Evolutionary conservation across 768 basidiomycete genomes (phyloP), one percentile per base, ranked within the genome.

Genomic region (Austroboletus festivus): DNA sequence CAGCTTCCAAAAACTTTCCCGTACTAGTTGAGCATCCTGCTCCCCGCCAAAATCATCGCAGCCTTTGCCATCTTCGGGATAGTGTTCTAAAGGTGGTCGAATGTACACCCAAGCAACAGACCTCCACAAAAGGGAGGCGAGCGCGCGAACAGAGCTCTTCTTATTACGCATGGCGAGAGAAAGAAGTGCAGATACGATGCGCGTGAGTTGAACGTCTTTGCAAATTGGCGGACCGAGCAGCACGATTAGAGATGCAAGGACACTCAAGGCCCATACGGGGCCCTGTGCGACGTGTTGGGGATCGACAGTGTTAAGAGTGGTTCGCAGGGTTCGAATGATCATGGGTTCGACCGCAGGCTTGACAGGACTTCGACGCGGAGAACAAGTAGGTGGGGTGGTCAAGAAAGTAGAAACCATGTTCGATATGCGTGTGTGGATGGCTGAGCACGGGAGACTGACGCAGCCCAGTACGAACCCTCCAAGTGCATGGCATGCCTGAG

Each of bases 401-500:
- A 89, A 58, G 62, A 77, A 79, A 1, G 67, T 61, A 1, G 74
- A 70, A 16, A 82, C 74, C 3, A 65, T 62, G 13, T 69, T 68
- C 12, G 85, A 76, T 31, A 86, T 73, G 23, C 77, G 76, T 0
- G 72, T 69, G 50, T 87, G 85, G 9, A 77, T 47, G 26, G 66
- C 54, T 2, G 77, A 78, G 0, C 62, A 59, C 1, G 81, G 78
- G 19, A 84, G 63, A 31, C 67, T 69, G 4, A 78, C 71, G 3
- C 72, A 72, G 2, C 76, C 86, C 9, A 78, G 59, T 4, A 79
- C 83, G 26, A 88, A 74, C 3, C 87, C 86, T 18, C 85, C 80
- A 0, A 90, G 74, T 0, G 89, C 88, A 56, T 88, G 80, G 39
- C 83, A 86, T 7, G 89, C 89, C 62, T 86, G 84, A 1, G 76